Percentiles rank a stretch among this genome's conserved stretches.
Evolutionary conservation across 2,329 filamentous ascomycete species (phyloP).

Genomic region (Aspergillus proliferans): DNA sequence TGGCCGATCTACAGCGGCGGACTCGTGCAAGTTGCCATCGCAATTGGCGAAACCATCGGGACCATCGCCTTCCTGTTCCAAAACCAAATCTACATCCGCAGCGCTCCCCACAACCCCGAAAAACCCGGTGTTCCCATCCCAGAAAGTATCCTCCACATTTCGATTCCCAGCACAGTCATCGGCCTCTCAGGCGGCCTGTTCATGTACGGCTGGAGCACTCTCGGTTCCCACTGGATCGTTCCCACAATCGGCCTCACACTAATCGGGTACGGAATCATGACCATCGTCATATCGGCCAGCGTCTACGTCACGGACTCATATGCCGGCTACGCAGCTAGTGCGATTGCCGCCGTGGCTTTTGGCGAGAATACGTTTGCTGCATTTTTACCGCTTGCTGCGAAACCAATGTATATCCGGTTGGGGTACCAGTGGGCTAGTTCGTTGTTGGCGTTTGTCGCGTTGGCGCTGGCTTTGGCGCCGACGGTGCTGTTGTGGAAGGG

Average conservation of each 20-base stretch:
- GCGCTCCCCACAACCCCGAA: neutral
- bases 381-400: constrained; percentile 1
- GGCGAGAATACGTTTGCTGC: constrained; percentile 2
- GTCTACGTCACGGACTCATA: constrained; percentile 1
- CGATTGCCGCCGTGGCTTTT: constrained; percentile 1
- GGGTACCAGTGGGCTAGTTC: constrained; percentile 1
- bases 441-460: neutral
- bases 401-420: constrained; percentile 1
- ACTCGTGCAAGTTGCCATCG: neutral
- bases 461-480: neutral
- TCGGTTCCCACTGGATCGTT: constrained; percentile 1
- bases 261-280: neutral
- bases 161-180: neutral
- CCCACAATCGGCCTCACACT: neutral
- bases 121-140: neutral
- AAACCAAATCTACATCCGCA: neutral
- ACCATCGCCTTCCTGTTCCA: neutral
- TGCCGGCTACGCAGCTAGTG: constrained; percentile 1
- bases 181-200: neutral
- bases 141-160: constrained; percentile 1
- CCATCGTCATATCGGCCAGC: neutral
- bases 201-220: constrained; percentile 2
- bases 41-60: neutral
- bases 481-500: neutral
- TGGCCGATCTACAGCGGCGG: neutral